Evolutionary conservation across 2,329 filamentous ascomycete genomes (phyloP), one percentile per base, ranked within the genome.

Genomic region (Intubia oerlemansii): DNA sequence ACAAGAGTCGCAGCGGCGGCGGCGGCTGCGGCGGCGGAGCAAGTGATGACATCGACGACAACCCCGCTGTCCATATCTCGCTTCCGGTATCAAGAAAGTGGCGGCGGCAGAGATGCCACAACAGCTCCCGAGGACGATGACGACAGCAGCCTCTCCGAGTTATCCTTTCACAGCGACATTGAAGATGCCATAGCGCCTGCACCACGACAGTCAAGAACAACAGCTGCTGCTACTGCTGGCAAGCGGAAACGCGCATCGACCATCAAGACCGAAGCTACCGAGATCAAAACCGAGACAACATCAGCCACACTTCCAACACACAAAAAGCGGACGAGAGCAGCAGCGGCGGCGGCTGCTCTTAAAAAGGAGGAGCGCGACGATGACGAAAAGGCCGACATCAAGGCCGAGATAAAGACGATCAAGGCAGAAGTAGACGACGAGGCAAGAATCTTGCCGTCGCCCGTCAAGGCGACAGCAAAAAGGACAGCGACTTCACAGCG

Each of bases 401-500:
- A 41, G 18, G 18, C 29, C 24, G 30, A 35, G 25, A 10, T 25
- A 2, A 32, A 34, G 29, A 21, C 19, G 19, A 36, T 36, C 27
- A 31, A 35, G 22, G 25, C 21, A 19, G 30, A 36, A n/a, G 29
- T 30, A 9, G 27, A 28, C 5, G 31, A 32, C 20, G 17, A 17
- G 10, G 15, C 22, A 3, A 24, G 21, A 6, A 11, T 9, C 2
- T 11, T 28, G 16, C n/a, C 27, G 13, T n/a, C n/a, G n/a, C n/a
- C n/a, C n/a, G n/a, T n/a, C n/a, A 22, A 27, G 5, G 10, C 25
- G 15, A 19, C 22, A 11, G 29, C 33, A n/a, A 23, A 31, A 66
- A 72, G 38, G 69, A 23, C 30, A 5, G n/a, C n/a, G n/a, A n/a
- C n/a, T n/a, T 10, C 27, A n/a, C 24, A 28, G 3, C 31, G 36